phyloP scores from a whole-genome alignment of 2,329 filamentous ascomycete genomes.

The Pseudocercospora musae region DNA sequence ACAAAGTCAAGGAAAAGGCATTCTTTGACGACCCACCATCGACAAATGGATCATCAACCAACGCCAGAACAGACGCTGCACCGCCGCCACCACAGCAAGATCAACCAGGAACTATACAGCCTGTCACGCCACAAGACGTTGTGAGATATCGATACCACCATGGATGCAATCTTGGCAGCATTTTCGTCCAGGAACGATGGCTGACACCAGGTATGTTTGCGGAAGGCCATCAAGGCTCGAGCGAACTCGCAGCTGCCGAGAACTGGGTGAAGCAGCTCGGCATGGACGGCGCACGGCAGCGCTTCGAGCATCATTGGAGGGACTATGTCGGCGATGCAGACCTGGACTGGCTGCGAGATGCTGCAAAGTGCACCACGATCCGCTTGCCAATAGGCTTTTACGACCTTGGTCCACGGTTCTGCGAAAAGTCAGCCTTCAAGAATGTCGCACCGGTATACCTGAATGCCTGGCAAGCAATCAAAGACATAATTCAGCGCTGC shows the following conservation, averaged over 20 bases:
- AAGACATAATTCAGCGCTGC: slow-evolving; percentile 46
- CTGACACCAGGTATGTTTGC: slow-evolving; percentile 52
- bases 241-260: slow-evolving; percentile 53
- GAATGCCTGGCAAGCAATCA: slow-evolving; percentile 53
- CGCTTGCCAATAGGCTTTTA: slow-evolving; percentile 61
- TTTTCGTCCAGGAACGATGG: slow-evolving; percentile 62
- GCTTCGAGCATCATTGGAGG: slow-evolving; percentile 55
- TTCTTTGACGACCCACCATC: neutral
- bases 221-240: slow-evolving; percentile 39
- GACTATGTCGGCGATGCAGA: slow-evolving; percentile 51
- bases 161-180: slow-evolving; percentile 56
- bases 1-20: slow-evolving; percentile 37
- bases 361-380: slow-evolving; percentile 55
- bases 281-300: slow-evolving; percentile 46
- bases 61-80: slow-evolving; percentile 17
- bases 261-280: slow-evolving; percentile 48
- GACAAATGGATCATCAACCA: neutral
- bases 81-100: slow-evolving; percentile 3
- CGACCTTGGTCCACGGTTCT: slow-evolving; percentile 52
- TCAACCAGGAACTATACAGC: slow-evolving; percentile 31
- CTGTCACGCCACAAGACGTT: slow-evolving; percentile 41
- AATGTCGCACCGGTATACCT: slow-evolving; percentile 49
- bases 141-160: slow-evolving; percentile 59
- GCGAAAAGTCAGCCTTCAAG: slow-evolving; percentile 52
- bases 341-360: slow-evolving; percentile 51